Evolutionary conservation across 805 yeast genomes (phyloP).

Genomic region (Nematodospora valgi): DNA sequence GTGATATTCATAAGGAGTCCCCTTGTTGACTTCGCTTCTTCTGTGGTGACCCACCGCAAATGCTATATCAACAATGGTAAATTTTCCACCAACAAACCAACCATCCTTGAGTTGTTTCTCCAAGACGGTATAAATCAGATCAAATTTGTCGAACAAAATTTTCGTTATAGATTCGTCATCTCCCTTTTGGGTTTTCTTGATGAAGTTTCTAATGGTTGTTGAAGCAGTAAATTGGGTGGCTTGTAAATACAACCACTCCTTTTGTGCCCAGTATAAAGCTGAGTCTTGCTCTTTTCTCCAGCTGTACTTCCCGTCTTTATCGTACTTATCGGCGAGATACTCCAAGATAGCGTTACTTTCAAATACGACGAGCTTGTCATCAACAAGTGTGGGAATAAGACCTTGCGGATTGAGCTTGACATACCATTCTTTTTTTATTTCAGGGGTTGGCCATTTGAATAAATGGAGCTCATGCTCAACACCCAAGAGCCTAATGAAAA

Average conservation of each 20-base stretch:
- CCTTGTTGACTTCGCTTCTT: constrained; percentile 2
- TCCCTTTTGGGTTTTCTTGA: neutral
- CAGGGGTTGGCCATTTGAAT: constrained; percentile 6
- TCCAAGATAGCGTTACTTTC: constrained; percentile 61
- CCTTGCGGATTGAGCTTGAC: constrained; percentile 58
- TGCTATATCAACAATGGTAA: constrained; percentile 56
- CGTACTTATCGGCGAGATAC: constrained; percentile 58
- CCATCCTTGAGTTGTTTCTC: constrained; percentile 27
- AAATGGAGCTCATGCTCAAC: neutral
- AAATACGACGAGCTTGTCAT: constrained; percentile 37
- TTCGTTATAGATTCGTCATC: neutral
- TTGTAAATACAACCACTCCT: constrained; percentile 5
- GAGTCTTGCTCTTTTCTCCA: constrained; percentile 40
- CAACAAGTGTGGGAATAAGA: constrained; percentile 52
- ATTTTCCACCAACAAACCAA: constrained; percentile 56
- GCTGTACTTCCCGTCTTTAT: constrained; percentile 45
- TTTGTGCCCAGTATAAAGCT: neutral
- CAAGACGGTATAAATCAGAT: constrained; percentile 1
- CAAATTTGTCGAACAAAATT: neutral
- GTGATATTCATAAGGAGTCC: constrained; percentile 1
- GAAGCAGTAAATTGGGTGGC: constrained; percentile 3
- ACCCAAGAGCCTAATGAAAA: constrained; percentile 2
- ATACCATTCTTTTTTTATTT: constrained; percentile 51
- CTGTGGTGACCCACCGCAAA: constrained; percentile 41
- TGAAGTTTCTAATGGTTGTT: neutral